Percentiles rank a stretch among this genome's conserved stretches.
These are phyloP conservation scores for Colletotrichum sp. DNA, from an alignment of 2,329 filamentous ascomycete species.

Conservation along the genomic window DNA sequence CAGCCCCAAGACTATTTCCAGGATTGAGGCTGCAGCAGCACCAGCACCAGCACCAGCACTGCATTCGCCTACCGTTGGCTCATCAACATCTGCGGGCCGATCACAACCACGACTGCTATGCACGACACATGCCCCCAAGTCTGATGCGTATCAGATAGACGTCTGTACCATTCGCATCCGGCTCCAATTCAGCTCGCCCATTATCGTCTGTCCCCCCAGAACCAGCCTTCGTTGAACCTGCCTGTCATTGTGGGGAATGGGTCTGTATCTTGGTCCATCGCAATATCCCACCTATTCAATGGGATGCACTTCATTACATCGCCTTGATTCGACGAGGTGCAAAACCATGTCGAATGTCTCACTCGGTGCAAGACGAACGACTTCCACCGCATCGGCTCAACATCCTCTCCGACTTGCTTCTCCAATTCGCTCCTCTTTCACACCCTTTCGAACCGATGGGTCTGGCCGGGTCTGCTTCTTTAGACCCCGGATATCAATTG, in stretches of 20 bases:
- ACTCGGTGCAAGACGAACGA: background rate
- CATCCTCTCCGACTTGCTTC: background rate
- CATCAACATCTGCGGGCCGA: background rate
- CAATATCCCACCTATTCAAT: constrained; percentile 3
- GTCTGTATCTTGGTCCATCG: background rate
- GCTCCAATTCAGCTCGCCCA: background rate
- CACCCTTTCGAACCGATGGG: background rate
- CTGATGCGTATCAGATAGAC: constrained; percentile 14
- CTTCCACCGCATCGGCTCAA: background rate
- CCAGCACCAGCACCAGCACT: background rate
- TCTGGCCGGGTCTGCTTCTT: constrained; percentile 2
- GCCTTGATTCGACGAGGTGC: background rate
- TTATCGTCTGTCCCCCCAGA: background rate
- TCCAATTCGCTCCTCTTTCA: constrained; percentile 6
- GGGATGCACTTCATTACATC: background rate
- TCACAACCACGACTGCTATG: constrained; percentile 7
- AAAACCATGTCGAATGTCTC: background rate
- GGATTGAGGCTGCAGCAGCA: constrained; percentile 11
- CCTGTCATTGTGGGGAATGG: background rate
- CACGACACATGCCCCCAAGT: constrained; percentile 15
- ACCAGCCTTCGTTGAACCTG: background rate
- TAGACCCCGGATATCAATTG: constrained; percentile 7
- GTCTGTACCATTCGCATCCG: background rate
- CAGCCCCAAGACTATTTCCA: background rate
- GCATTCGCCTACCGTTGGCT: constrained; percentile 13